phyloP scores from a whole-genome alignment of 192 early-diverging fungal genomes.

The Ambispora gerdemannii region DNA sequence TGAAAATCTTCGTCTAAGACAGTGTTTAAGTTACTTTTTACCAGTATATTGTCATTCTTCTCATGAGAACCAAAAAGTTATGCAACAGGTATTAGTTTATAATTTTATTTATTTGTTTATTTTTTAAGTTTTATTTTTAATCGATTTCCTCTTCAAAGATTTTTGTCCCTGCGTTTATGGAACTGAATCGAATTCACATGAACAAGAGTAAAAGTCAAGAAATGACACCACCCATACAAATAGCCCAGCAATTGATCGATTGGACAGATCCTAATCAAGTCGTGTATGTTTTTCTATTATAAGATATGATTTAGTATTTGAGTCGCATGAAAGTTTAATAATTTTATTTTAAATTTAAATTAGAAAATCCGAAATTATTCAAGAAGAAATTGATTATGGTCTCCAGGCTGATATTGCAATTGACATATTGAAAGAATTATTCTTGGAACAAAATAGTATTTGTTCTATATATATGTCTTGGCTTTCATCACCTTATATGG shows the following conservation, averaged over 20 bases:
- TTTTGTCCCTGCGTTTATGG: slow-evolving; percentile 37
- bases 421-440: slow-evolving; percentile 59
- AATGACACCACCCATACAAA: slow-evolving; percentile 57
- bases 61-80: slow-evolving; percentile 62
- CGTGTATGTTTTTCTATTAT: slow-evolving; percentile 45
- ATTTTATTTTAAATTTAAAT: slow-evolving; percentile 20
- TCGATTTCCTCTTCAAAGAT: slow-evolving; percentile 28
- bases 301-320: background rate
- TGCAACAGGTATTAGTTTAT: slow-evolving; percentile 54
- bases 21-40: slow-evolving; percentile 89
- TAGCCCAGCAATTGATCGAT: slow-evolving; percentile 70
- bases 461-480: background rate
- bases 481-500: background rate
- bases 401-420: slow-evolving; percentile 59
- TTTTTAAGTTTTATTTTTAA: slow-evolving; percentile 18
- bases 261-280: slow-evolving; percentile 76
- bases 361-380: slow-evolving; percentile 35
- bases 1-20: slow-evolving; percentile 65
- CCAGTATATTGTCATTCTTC: slow-evolving; percentile 80
- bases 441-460: slow-evolving; percentile 41
- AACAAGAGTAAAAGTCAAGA: slow-evolving; percentile 39
- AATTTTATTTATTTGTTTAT: slow-evolving; percentile 26
- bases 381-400: slow-evolving; percentile 42
- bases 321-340: too few species aligned
- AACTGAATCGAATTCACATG: slow-evolving; percentile 33